Evolutionary conservation across 1,139 yeast genomes (phyloP), one percentile per base, ranked within the genome.

Genomic region (Diutina pseudorugosa): DNA sequence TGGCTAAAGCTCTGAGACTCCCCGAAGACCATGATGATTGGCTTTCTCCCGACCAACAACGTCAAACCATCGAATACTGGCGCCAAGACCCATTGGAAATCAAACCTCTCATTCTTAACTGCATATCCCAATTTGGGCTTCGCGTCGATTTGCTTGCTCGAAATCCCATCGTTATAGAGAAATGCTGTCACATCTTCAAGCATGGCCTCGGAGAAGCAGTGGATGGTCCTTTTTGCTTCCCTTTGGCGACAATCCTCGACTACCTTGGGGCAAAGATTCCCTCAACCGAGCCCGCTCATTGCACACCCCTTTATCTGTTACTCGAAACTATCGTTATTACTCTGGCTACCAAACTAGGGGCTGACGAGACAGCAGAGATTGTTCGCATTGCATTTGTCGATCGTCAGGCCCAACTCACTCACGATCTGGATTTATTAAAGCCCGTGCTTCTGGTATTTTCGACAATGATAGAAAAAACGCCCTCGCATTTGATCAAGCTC

Each of bases 161-260:
- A 3, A 45, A 45, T 16, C 36, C 36, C 9, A 14, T 45, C 5
- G 49, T 45, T 11, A 18, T 33, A 14, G 49, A 45, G 16, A 27
- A 45, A 11, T 45, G 49, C 23, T 45, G 49, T n/a, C 41, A 27
- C 16, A 45, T 45, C 23, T 45, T 45, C 14, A 45, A 45, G 27
- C 16, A 45, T 16, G 49, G 49, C 4, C 27, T 45, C 6, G 49
- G 49, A 1, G 49, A 45, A 18, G 14, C 49, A 1, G 49, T 78
- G 5, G 57, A 72, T 49, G 86, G 87, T 0, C 84, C 86, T 0
- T 82, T 81, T 60, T 84, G 82, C 20, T 77, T 84, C 57, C 67
- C 69, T 0, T 57, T 70, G 3, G 66, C 67, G 0, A 61, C 70
- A 0, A 74, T 82, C 4, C 57, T 80, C 23, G 65, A 72, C 9